Base-by-base conservation (phyloP, 2,329 filamentous ascomycete genomes). In the Colletotrichum abscissum region DNA sequence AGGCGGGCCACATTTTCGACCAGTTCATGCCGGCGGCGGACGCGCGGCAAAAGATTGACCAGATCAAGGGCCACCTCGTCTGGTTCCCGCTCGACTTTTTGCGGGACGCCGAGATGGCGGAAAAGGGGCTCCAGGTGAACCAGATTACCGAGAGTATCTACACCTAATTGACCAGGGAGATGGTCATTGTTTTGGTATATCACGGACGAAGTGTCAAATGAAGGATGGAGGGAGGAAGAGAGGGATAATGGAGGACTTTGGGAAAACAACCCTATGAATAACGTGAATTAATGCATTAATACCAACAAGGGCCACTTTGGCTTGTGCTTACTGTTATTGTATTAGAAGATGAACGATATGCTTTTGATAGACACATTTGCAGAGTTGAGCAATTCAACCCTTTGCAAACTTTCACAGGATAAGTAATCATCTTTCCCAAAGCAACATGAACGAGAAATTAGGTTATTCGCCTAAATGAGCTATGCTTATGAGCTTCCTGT, bases 51-150 rank as follows among this genome's bases (percentile, higher is more conserved):
- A 95, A 96, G 81, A 85, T 98, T 63, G 92, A 95, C 78, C 88
- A 92, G 79, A 91, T 98, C 76, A 92, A 91, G 84, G 74, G 96
- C 0, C 96, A 98, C 85, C 82, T 98, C 54, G 96, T 98, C 7
- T 97, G 94, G 94, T 96, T 98, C 92, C 95, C 95, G n/a, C 82
- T 98, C 78, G 90, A 95, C 58, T 98, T 98, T 80, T 83, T 98
- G 79, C 88, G 90, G 78, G 92, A 97, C 75, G 95, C 92, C 0
- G 89, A 94, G 78, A 97, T 98, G 95, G 95, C 95, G 0, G 95
- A 98, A 85, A 90, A 89, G 78, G 95, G 96, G 0, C 79, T 98
- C 82, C 92, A 95, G 83, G 91, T 98, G 54, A 98, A 98, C 81
- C 84, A 90, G 58, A 93, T 91, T 79, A 98, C 96, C 0, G 95